phyloP scores from a whole-genome alignment of 129 eudicot genomes.

The Sambucus nigra region DNA sequence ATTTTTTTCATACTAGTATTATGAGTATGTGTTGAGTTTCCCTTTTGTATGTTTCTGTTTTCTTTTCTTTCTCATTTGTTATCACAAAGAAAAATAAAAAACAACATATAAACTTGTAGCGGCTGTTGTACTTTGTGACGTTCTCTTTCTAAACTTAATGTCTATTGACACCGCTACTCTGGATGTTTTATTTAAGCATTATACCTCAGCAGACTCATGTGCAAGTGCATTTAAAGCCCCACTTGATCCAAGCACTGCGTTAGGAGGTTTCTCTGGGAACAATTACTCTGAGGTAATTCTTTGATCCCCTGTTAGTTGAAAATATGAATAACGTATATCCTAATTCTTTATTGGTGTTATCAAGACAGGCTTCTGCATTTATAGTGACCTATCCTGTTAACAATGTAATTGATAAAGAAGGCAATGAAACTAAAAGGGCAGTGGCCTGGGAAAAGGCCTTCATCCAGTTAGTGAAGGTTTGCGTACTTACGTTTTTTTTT shows the following conservation, averaged over 20 bases:
- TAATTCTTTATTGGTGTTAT: conserved; percentile 16
- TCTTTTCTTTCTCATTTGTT: neutral
- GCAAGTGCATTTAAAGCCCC: conserved; percentile 96
- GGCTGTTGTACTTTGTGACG: neutral
- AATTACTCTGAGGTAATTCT: conserved; percentile 80
- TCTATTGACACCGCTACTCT: conserved; percentile 12
- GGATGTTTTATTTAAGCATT: conserved; percentile 47
- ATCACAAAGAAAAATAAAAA: neutral
- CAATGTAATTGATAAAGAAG: conserved; percentile 68
- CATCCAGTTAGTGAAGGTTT: conserved; percentile 81
- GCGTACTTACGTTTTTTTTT: neutral
- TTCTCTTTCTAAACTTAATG: neutral
- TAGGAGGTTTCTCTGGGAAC: conserved; percentile 90
- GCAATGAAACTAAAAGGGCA: conserved; percentile 69
- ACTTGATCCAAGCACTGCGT: conserved; percentile 91
- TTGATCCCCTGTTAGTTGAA: conserved; percentile 8
- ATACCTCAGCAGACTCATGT: conserved; percentile 63
- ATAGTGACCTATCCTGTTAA: conserved; percentile 88
- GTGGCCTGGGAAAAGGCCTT: conserved; percentile 97
- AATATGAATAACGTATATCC: conserved; percentile 7
- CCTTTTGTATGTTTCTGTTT: neutral
- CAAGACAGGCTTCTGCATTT: conserved; percentile 89
- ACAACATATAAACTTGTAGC: neutral
- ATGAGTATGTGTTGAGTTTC: neutral
- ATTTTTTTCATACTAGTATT: too few relatives aligned